phyloP scores from a whole-genome alignment of 1,139 yeast species.

The Saccharomyces hybrid region DNA sequence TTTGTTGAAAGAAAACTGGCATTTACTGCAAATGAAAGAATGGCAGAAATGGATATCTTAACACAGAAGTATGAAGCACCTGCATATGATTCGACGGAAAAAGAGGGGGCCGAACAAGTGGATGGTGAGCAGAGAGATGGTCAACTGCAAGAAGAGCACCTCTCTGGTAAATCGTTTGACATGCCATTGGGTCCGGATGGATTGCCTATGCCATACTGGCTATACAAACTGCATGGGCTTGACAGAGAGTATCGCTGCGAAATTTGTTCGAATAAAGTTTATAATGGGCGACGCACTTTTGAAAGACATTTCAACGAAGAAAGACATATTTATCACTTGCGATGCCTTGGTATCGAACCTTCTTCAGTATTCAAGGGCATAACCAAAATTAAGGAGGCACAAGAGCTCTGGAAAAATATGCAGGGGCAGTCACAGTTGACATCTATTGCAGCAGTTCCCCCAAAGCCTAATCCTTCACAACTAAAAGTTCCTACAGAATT shows the following conservation, averaged over 20 bases:
- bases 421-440: conserved; percentile 9
- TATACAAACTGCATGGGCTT: conserved; percentile 82
- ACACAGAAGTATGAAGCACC: conserved; percentile 34
- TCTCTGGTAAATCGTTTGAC: conserved; percentile 41
- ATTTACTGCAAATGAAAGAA: conserved; percentile 41
- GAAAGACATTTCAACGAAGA: conserved; percentile 65
- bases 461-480: not conserved
- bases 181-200: conserved; percentile 86
- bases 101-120: conserved; percentile 22
- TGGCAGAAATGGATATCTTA: conserved; percentile 52
- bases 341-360: conserved; percentile 63
- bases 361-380: conserved; percentile 55
- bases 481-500: conserved; percentile 32
- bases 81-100: conserved; percentile 21
- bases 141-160: conserved; percentile 24
- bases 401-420: conserved; percentile 45
- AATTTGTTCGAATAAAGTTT: conserved; percentile 70
- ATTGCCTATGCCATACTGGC: conserved; percentile 87
- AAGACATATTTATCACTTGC: conserved; percentile 67
- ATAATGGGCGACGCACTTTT: conserved; percentile 67
- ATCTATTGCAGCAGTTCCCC: not conserved
- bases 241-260: conserved; percentile 73
- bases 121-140: conserved; percentile 13
- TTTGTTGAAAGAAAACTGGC: conserved; percentile 62
- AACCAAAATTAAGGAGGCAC: conserved; percentile 60